phyloP scores from a whole-genome alignment of 495 filamentous ascomycete genomes.

The Neurospora sp. region DNA sequence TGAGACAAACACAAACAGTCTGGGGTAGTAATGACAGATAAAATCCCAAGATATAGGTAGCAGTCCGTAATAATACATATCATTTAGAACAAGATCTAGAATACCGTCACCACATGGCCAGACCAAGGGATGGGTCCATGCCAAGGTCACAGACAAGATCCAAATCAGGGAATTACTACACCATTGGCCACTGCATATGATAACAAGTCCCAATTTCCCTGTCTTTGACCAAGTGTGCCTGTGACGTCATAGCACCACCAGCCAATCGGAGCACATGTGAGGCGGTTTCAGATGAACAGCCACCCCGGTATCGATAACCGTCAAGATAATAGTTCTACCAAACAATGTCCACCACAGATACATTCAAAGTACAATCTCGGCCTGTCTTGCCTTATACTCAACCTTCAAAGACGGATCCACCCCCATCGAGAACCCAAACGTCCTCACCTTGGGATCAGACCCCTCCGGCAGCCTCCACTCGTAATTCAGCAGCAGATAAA shows the following conservation, averaged over 20 bases:
- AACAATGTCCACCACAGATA: neutral
- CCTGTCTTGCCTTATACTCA: constrained; percentile 4
- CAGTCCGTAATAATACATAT: neutral
- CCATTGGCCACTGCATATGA: neutral
- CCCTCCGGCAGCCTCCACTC: constrained; percentile 23
- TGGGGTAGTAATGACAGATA: neutral
- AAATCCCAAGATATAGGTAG: neutral
- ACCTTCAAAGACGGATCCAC: constrained; percentile 9
- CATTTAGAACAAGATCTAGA: neutral
- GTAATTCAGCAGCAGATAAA: constrained; percentile 26
- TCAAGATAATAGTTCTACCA: too few relatives aligned
- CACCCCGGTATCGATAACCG: too few relatives aligned
- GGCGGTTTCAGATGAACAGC: too few relatives aligned
- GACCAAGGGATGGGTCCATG: neutral
- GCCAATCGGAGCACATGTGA: neutral
- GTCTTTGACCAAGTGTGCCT: neutral
- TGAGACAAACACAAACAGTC: neutral
- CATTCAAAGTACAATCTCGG: constrained; percentile 2
- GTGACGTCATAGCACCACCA: neutral
- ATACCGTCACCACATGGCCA: neutral
- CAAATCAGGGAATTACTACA: neutral
- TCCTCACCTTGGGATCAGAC: neutral
- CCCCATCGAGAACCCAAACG: constrained; percentile 4
- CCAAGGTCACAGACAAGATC: neutral
- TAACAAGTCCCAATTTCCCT: neutral